A percentile compares a stretch with the other conserved stretches of the same genome.
Conservation (phyloP, 2,329 filamentous ascomycete genomes). For the Colletotrichum karsti region DNA sequence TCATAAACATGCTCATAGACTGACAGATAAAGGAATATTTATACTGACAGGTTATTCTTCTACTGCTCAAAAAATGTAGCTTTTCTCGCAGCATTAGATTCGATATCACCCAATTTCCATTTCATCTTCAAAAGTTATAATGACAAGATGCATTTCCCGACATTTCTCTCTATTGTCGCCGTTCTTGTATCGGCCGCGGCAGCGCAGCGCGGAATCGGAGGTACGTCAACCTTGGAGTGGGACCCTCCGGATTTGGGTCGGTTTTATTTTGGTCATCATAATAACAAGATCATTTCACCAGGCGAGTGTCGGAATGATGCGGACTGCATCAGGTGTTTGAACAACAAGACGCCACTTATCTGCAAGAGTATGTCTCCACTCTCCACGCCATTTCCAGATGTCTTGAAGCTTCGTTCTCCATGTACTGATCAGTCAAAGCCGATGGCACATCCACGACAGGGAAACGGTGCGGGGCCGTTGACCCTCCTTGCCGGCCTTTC, state of each 20-base stretch:
- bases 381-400: background rate
- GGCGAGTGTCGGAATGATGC: background rate
- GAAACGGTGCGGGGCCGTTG: background rate
- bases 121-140: background rate
- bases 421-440: background rate
- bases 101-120: too few relatives aligned
- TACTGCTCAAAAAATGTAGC: too few relatives aligned
- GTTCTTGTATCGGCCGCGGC: background rate
- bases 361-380: background rate
- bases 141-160: background rate
- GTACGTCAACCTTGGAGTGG: background rate
- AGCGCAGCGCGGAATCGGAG: background rate
- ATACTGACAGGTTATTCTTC: too few relatives aligned
- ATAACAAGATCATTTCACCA: background rate
- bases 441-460: background rate
- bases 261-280: rapidly evolving
- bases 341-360: background rate
- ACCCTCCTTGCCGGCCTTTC: background rate
- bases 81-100: too few relatives aligned
- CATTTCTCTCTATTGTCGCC: background rate
- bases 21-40: too few relatives aligned
- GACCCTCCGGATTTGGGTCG: too few relatives aligned
- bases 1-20: too few relatives aligned
- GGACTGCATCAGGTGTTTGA: constrained; percentile 2
- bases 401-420: too few relatives aligned